Base-by-base conservation (phyloP, 495 filamentous ascomycete genomes). In the Arthonia radiata region DNA sequence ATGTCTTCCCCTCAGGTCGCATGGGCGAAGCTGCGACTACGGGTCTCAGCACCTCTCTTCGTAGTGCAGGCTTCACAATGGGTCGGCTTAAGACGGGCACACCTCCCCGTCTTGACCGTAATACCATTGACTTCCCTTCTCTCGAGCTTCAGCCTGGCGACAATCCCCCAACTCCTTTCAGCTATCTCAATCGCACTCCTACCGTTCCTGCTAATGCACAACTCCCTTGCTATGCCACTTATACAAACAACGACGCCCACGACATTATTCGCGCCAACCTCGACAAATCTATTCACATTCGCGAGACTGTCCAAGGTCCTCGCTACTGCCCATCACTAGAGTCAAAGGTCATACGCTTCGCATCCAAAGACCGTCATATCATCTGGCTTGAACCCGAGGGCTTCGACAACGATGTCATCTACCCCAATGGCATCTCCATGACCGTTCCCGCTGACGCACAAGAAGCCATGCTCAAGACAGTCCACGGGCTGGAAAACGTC, bases 351-450 rank as follows among this genome's bases (percentile, higher is more conserved):
- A 77, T 93, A 19, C 68, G 79, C 8, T 97, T 97, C 44, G 54
- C 57, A 11, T 50, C 79, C 30, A 78, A 72, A 41, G 52, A 64
- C n/a, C 55, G 52, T 13, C 86, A 97, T 41, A 71, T 80, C 28
- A 67, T 97, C 23, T 97, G 86, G 86, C 64, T 97, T 4, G 86
- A 97, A 42, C 86, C 89, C 0, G 86, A 97, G 53, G 86, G 86
- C 10, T 86, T 93, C 42, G 60, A 82, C 32, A 86, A 65, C 44
- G 67, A 90, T 34, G 63, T 90, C 24, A 70, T 97, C 35, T 97
- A 97, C 49, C 86, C 86, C 3, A 94, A 94, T 39, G 86, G 86
- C 3, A 77, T 97, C 16, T 89, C 77, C 12, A 93, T 93, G 80
- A 94, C 86, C 0, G 64, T 97, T 5, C 86, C 86, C 0, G 75